Conservation (phyloP, 495 filamentous ascomycete genomes). For the Penicillium silybi region DNA sequence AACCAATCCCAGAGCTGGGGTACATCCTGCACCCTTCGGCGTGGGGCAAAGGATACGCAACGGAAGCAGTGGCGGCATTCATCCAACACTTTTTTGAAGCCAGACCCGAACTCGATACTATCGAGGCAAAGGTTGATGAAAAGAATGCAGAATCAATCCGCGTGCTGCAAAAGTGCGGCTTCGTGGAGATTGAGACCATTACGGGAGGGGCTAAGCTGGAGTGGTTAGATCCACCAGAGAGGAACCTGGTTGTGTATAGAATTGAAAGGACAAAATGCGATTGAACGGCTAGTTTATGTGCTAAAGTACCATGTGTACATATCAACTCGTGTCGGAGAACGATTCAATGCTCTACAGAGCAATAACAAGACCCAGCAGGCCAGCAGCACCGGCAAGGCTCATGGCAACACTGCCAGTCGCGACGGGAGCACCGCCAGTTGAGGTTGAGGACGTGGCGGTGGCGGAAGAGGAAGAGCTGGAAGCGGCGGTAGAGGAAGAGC, state of each 20-base stretch:
- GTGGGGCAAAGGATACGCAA: constrained; percentile 6
- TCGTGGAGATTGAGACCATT: constrained; percentile 1
- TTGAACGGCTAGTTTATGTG: background rate
- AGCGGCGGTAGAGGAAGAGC: background rate
- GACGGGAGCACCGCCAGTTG: constrained; percentile 10
- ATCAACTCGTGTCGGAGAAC: background rate
- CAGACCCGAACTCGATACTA: background rate
- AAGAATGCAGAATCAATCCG: background rate
- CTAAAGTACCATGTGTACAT: background rate
- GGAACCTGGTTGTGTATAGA: constrained; percentile 3
- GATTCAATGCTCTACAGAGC: constrained; percentile 15
- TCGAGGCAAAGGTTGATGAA: constrained; percentile 5
- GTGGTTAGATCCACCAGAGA: background rate
- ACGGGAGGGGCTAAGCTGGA: background rate
- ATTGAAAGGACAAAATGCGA: background rate
- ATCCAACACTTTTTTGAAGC: background rate
- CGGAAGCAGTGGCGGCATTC: constrained; percentile 1
- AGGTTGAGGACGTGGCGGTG: constrained; percentile 4
- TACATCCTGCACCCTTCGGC: constrained; percentile 4
- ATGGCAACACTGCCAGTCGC: constrained; percentile 16
- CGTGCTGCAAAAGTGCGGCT: constrained; percentile 2
- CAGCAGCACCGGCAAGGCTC: constrained; percentile 10
- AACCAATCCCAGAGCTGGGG: constrained; percentile 1
- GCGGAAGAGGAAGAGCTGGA: constrained; percentile 3
- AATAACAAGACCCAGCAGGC: constrained; percentile 20